Conservation (phyloP, 306 rosid species). For the Pyrus communis region DNA sequence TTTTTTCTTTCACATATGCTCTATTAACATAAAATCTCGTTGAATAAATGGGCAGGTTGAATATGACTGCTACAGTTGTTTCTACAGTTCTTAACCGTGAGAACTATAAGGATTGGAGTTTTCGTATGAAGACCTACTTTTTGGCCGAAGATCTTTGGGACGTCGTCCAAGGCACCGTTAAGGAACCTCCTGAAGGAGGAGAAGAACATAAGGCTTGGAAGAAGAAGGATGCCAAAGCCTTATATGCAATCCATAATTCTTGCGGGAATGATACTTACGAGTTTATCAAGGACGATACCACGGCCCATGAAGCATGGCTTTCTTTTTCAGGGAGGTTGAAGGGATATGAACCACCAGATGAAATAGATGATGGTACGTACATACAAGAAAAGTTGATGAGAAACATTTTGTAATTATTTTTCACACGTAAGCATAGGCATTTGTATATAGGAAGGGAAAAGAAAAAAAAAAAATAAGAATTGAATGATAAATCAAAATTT, state of each 20-base stretch:
- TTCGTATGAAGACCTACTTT: neutral
- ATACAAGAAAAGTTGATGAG: too few species aligned
- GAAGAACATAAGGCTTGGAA: neutral
- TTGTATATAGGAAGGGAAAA: too few species aligned
- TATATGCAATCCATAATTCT: neutral
- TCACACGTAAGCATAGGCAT: too few species aligned
- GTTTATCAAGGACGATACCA: neutral
- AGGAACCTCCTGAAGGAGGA: fast-evolving
- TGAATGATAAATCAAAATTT: too few species aligned
- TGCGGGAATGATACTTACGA: neutral
- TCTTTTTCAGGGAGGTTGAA: neutral
- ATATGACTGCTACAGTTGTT: neutral
- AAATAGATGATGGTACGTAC: too few species aligned
- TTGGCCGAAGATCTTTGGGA: constrained; percentile 5
- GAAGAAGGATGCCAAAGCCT: neutral
- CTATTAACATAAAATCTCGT: neutral
- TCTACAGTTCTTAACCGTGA: neutral
- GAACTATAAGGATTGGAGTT: neutral
- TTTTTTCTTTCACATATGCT: too few species aligned
- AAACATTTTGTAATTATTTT: too few species aligned
- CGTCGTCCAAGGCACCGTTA: neutral
- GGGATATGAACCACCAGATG: too few species aligned
- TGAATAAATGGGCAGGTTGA: neutral
- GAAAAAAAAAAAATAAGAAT: too few species aligned
- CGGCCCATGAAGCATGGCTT: neutral